Evolutionary conservation across 345 rosid species (phyloP).

Genomic region (Citrus australasica): DNA sequence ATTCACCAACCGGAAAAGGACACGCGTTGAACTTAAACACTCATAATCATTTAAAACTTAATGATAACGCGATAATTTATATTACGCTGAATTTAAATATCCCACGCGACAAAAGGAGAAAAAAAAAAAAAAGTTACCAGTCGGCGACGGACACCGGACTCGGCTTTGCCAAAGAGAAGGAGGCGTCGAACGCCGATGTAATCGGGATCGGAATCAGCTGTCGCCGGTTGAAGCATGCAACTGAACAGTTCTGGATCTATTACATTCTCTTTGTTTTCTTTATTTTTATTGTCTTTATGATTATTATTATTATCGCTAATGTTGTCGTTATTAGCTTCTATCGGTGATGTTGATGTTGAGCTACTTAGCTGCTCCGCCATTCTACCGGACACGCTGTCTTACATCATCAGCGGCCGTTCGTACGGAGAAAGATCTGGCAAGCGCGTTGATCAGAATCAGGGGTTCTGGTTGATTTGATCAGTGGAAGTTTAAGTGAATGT

Average conservation of each 20-base stretch:
- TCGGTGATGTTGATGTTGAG: constrained; percentile 3
- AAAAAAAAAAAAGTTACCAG: constrained; percentile 42
- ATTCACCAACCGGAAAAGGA: not conserved
- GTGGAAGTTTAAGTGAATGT: not conserved
- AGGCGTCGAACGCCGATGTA: constrained; percentile 82
- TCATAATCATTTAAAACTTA: not conserved
- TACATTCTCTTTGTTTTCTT: constrained; percentile 12
- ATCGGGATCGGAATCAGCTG: constrained; percentile 55
- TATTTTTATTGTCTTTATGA: not conserved
- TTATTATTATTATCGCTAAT: not conserved
- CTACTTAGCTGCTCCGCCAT: constrained; percentile 44
- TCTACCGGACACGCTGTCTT: constrained; percentile 10
- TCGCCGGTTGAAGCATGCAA: constrained; percentile 75
- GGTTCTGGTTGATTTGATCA: not conserved
- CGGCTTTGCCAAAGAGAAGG: constrained; percentile 76
- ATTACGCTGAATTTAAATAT: not conserved
- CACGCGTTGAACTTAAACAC: not conserved
- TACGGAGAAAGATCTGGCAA: not conserved
- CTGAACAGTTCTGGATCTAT: constrained; percentile 68
- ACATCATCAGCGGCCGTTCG: constrained; percentile 25
- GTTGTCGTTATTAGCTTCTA: constrained; percentile 12
- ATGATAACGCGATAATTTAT: not conserved
- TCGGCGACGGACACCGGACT: constrained; percentile 61
- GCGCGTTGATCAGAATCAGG: not conserved
- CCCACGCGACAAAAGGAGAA: not conserved